Conservation (phyloP, 2,329 filamentous ascomycete species). For the Fusarium torulosum region DNA sequence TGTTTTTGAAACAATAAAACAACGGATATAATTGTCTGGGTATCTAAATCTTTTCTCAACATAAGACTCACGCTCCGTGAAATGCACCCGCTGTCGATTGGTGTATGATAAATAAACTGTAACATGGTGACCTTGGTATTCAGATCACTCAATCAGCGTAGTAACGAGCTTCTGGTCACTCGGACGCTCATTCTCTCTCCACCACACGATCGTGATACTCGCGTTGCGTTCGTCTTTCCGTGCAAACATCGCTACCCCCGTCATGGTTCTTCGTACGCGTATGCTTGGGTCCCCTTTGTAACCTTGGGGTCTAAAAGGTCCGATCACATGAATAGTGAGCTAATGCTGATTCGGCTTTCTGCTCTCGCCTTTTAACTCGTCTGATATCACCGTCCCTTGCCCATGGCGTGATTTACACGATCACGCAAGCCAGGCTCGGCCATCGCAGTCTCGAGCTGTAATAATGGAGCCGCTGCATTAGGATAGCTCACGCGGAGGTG, state of each 20-base stretch:
- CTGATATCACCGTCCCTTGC: constrained; percentile 30
- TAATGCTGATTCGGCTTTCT: neutral
- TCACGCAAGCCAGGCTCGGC: constrained; percentile 43
- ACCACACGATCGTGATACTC: neutral
- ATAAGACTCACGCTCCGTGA: neutral
- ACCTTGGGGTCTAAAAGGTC: constrained; percentile 5
- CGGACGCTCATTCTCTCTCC: neutral
- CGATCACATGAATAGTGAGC: neutral
- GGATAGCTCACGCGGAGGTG: constrained; percentile 47
- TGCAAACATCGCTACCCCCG: constrained; percentile 18
- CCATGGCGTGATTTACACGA: constrained; percentile 43
- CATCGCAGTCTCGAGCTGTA: constrained; percentile 42
- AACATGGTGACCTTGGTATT: neutral
- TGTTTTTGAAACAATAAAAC: constrained; percentile 10
- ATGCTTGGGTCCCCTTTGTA: neutral
- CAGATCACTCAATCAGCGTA: neutral
- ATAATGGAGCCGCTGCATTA: constrained; percentile 27
- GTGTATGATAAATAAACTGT: neutral
- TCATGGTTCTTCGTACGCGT: constrained; percentile 6
- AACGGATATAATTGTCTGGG: constrained; percentile 22
- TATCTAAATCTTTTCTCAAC: constrained; percentile 7
- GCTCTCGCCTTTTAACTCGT: neutral
- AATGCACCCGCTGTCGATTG: neutral
- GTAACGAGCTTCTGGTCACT: neutral
- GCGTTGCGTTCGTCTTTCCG: constrained; percentile 7